phyloP scores from a whole-genome alignment of 2,329 filamentous ascomycete genomes.

The Byssochlamys sp. region DNA sequence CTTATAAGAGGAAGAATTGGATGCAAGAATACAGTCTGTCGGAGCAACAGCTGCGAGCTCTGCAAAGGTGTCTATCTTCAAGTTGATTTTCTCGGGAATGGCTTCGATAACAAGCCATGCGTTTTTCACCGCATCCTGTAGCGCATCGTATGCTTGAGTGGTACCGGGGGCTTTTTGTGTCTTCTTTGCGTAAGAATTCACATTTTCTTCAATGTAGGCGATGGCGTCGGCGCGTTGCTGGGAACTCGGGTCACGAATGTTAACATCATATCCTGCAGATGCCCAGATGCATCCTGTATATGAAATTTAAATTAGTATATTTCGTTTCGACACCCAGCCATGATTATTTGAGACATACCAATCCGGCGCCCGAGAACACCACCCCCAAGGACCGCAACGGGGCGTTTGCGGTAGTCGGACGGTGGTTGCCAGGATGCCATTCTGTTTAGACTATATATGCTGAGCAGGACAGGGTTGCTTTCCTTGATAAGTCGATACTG shows the following conservation, averaged over 20 bases:
- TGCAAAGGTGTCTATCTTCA: not conserved
- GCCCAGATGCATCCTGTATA: constrained; percentile 21
- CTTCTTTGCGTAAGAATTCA: not conserved
- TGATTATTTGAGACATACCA: constrained; percentile 12
- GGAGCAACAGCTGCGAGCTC: constrained; percentile 21
- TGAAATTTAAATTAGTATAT: not conserved
- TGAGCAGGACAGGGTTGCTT: not conserved
- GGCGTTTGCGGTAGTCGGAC: constrained; percentile 22
- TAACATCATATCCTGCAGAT: constrained; percentile 23
- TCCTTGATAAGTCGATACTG: not conserved
- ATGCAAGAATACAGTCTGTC: constrained; percentile 40
- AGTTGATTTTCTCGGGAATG: not conserved
- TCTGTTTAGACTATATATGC: not conserved
- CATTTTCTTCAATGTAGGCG: not conserved
- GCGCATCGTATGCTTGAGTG: not conserved
- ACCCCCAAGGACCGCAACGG: constrained; percentile 33
- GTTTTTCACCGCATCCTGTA: constrained; percentile 29
- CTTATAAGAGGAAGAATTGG: constrained; percentile 47
- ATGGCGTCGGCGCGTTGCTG: constrained; percentile 13
- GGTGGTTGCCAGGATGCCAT: constrained; percentile 15
- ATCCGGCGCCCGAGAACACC: constrained; percentile 35
- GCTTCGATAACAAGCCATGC: not conserved
- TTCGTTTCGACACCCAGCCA: not conserved
- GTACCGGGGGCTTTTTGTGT: not conserved
- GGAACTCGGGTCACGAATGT: constrained; percentile 21